These are phyloP conservation scores for Stevia rebaudiana DNA, from an alignment of 140 eudicot species.

Conservation along the genomic window DNA sequence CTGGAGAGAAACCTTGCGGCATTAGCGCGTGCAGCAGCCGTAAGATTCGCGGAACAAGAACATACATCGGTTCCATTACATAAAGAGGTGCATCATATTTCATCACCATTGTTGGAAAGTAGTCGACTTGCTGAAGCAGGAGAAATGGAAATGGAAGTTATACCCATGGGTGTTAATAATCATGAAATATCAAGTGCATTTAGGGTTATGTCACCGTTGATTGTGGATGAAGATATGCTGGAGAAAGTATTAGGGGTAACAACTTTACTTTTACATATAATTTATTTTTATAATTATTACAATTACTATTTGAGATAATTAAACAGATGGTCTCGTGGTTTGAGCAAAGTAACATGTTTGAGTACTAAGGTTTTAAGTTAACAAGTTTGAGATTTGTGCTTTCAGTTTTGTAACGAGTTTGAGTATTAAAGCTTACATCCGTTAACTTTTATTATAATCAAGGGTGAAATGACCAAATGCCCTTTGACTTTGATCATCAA, in stretches of 20 bases:
- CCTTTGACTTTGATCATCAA: too few relatives aligned
- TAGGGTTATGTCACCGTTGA: constrained; percentile 53
- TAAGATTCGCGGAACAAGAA: constrained; percentile 83
- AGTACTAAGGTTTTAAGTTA: too few relatives aligned
- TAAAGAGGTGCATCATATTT: constrained; percentile 69
- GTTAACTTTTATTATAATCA: too few relatives aligned
- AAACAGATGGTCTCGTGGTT: too few relatives aligned
- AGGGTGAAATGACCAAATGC: too few relatives aligned
- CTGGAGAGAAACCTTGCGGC: constrained; percentile 90
- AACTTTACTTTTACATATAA: neutral
- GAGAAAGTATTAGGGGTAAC: constrained; percentile 94
- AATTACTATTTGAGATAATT: too few relatives aligned
- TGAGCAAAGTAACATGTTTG: too few relatives aligned
- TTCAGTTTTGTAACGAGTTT: too few relatives aligned
- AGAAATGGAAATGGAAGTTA: constrained; percentile 86
- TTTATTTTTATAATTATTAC: too few relatives aligned
- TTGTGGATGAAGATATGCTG: constrained; percentile 80
- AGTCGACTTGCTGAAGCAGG: constrained; percentile 68
- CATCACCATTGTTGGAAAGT: constrained; percentile 76
- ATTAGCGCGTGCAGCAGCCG: constrained; percentile 97
- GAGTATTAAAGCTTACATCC: too few relatives aligned
- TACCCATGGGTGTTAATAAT: constrained; percentile 70
- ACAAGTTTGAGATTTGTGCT: too few relatives aligned
- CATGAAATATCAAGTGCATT: constrained; percentile 73
- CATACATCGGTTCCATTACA: constrained; percentile 48